Percentiles rank a stretch among this genome's conserved stretches.
Evolutionary conservation across 108 stramenopile genomes (phyloP).

Genomic region (Nannochloropsis gaditana): DNA sequence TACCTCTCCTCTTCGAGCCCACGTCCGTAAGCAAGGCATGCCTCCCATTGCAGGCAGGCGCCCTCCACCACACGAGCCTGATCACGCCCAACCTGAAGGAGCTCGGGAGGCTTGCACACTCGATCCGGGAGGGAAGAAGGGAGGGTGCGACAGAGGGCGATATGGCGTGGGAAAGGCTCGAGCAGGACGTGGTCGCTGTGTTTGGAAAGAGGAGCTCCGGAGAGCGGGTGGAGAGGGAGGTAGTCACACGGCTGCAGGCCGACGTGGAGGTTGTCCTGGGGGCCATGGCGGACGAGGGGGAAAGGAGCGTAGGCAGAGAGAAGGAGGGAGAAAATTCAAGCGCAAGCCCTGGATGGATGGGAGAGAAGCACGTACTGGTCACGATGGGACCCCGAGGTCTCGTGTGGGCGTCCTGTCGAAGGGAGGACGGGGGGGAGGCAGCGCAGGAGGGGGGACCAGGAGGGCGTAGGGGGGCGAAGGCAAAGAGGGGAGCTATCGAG

Average conservation of each 20-base stretch:
- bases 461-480: background rate
- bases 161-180: background rate
- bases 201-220: background rate
- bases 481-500: background rate
- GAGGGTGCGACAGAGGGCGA: background rate
- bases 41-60: constrained; percentile 29
- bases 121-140: background rate
- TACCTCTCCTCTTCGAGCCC: constrained; percentile 37
- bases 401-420: constrained; percentile 21
- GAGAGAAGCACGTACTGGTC: constrained; percentile 33
- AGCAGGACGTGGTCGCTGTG: background rate
- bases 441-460: too few species aligned
- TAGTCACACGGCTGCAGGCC: background rate
- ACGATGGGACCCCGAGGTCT: constrained; percentile 35
- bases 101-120: background rate
- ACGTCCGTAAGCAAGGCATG: constrained; percentile 29
- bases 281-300: background rate
- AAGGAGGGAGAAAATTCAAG: background rate
- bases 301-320: background rate
- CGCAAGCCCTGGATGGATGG: background rate
- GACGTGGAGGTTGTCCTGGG: background rate
- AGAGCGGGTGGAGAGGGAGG: background rate
- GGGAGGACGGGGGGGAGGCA: too few species aligned
- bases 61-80: background rate
- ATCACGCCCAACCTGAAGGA: constrained; percentile 1